Conservation (phyloP, 257 asterid genomes). For the Mitragyna speciosa region DNA sequence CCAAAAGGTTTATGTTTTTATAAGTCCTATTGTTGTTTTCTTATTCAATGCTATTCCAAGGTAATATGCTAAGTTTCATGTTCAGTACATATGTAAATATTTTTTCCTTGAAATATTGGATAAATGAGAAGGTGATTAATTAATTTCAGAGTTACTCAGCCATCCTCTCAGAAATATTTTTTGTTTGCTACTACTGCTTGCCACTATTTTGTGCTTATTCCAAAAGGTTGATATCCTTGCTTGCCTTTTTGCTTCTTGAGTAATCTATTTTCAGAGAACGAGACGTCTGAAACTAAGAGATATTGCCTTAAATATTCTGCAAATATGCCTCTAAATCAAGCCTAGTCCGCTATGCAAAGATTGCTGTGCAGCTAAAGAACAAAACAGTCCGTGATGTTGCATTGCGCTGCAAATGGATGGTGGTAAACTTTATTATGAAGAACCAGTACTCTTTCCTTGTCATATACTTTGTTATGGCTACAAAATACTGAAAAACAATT, state of each 20-base stretch:
- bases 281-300: background rate
- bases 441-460: background rate
- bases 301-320: conserved; percentile 24
- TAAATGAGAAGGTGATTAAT: background rate
- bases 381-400: conserved; percentile 96
- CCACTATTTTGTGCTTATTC: background rate
- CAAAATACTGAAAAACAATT: background rate
- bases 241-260: background rate
- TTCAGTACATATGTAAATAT: too few relatives aligned
- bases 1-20: too few relatives aligned
- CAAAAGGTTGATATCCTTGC: background rate
- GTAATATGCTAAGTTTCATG: background rate
- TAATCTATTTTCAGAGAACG: background rate
- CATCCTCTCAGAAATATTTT: background rate
- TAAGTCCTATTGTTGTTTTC: too few relatives aligned
- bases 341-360: conserved; percentile 81
- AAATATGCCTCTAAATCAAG: conserved; percentile 77
- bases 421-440: conserved; percentile 44
- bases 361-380: conserved; percentile 66
- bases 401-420: conserved; percentile 92
- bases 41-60: too few relatives aligned
- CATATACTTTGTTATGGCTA: too few relatives aligned
- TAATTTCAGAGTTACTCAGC: background rate
- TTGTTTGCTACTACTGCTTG: background rate
- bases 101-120: too few relatives aligned